These are phyloP conservation scores for Phytophthora idaei DNA, from an alignment of 352 stramenopile genomes.

Conservation along the genomic window DNA sequence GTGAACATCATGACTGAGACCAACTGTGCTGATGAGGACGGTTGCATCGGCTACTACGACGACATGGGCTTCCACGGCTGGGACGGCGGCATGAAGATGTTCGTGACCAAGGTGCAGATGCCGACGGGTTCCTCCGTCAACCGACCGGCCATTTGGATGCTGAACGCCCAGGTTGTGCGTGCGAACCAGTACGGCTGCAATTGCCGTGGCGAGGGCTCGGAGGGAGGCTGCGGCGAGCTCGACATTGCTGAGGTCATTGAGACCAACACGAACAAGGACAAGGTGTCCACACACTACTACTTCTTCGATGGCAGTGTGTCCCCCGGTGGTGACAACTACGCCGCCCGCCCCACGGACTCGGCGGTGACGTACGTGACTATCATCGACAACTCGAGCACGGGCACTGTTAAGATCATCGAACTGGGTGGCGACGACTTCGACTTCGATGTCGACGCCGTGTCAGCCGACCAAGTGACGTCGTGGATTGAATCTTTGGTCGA, in stretches of 20 bases:
- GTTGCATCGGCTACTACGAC: conserved; percentile 71
- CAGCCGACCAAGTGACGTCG: conserved; percentile 34
- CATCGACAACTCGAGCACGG: conserved; percentile 46
- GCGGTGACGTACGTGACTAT: conserved; percentile 57
- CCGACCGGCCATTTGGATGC: conserved; percentile 76
- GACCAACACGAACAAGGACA: conserved; percentile 56
- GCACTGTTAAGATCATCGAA: conserved; percentile 53
- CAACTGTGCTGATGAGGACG: conserved; percentile 50
- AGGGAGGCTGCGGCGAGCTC: conserved; percentile 72
- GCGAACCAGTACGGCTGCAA: conserved; percentile 79
- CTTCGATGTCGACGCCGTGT: conserved; percentile 37
- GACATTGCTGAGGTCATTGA: conserved; percentile 78
- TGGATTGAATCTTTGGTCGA: conserved; percentile 46
- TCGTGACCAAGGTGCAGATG: conserved; percentile 76
- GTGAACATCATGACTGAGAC: conserved; percentile 76
- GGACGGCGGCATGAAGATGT: conserved; percentile 74
- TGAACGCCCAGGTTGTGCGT: conserved; percentile 73
- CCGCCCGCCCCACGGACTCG: conserved; percentile 34
- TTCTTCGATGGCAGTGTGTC: conserved; percentile 62
- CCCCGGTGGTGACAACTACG: conserved; percentile 51
- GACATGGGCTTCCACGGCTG: conserved; percentile 71
- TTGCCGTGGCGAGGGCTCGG: conserved; percentile 57
- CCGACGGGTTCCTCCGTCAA: conserved; percentile 44
- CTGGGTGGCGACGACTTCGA: conserved; percentile 50
- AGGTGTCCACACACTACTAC: conserved; percentile 80